Evolutionary conservation across 352 stramenopile species (phyloP).

Genomic region (Pythium aristosporum): DNA sequence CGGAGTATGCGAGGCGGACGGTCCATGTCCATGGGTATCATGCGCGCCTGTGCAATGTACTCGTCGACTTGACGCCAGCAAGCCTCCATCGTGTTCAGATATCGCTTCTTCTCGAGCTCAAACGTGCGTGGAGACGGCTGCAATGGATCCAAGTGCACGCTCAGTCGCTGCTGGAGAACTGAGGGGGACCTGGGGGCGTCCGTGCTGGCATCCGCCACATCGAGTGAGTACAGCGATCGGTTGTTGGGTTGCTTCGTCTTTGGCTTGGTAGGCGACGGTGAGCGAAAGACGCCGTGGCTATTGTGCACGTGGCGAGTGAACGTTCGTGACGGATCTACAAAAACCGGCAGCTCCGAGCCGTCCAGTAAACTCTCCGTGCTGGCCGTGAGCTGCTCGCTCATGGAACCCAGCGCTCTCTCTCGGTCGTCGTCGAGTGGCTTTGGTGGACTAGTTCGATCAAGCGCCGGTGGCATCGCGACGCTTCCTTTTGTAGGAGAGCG

Average conservation of each 20-base stretch:
- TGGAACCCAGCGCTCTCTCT: background rate
- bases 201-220: slow-evolving; percentile 29
- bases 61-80: slow-evolving; percentile 83
- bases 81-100: slow-evolving; percentile 76
- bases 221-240: slow-evolving; percentile 40
- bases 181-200: slow-evolving; percentile 14
- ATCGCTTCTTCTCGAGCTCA: slow-evolving; percentile 72
- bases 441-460: slow-evolving; percentile 32
- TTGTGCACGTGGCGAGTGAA: slow-evolving; percentile 68
- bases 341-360: slow-evolving; percentile 43
- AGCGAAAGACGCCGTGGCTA: slow-evolving; percentile 55
- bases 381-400: background rate
- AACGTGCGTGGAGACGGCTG: slow-evolving; percentile 67
- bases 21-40: slow-evolving; percentile 63
- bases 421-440: slow-evolving; percentile 12
- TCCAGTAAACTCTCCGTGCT: slow-evolving; percentile 18
- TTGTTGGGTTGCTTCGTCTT: slow-evolving; percentile 11
- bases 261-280: slow-evolving; percentile 41
- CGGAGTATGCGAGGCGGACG: slow-evolving; percentile 60
- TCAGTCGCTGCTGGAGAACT: slow-evolving; percentile 18
- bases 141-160: slow-evolving; percentile 42
- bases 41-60: slow-evolving; percentile 49
- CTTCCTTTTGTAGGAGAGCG: slow-evolving; percentile 33
- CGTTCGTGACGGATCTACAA: slow-evolving; percentile 48
- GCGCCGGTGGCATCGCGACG: slow-evolving; percentile 51